Evolutionary conservation across 306 rosid species (phyloP), one percentile per base, ranked within the genome.

Genomic region (Begonia loranthoides): DNA sequence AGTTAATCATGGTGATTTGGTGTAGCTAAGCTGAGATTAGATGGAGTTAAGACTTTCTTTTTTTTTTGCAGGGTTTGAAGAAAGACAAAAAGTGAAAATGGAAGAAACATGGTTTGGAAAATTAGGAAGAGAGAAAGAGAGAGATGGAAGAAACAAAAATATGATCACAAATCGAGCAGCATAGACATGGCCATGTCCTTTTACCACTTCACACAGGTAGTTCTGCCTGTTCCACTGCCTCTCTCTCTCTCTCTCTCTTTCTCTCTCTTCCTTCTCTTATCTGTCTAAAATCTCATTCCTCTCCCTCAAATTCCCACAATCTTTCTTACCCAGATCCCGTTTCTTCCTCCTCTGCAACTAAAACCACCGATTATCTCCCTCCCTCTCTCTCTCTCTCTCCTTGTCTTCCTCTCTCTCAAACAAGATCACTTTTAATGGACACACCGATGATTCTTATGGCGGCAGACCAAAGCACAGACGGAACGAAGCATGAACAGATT

Each of bases 381-480:
- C 45, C n/a, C 53, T 57, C 54, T 65, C 9, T 57, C 45, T 53
- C 45, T 17, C 55, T 47, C 56, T 49, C 53, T 33, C 9, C 41
- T 10, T 10, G 17, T 40, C 10, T 13, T 43, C 28, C 10, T 15
- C 36, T 5, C 7, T 28, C 36, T 28, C 8, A 0, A 28, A 3
- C 36, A 7, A 28, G 36, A 28, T 28, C 36, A 7, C 8, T 28
- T 55, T 52, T 52, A 52, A 77, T 72, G 75, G 76, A 64, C 9
- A 55, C 74, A 33, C 70, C 75, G 44, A 41, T 65, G 55, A 58
- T 51, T 9, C 43, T 61, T 17, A 80, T 67, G 80, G 55, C 75
- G 12, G 38, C 82, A 33, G 76, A 65, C 45, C 68, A 58, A n/a
- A 39, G 19, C 56, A 36, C 16, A 48, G 45, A 62, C 1, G 58